Evolutionary conservation across 176 grass and related monocot species (phyloP).

Genomic region (Poa pratensis): DNA sequence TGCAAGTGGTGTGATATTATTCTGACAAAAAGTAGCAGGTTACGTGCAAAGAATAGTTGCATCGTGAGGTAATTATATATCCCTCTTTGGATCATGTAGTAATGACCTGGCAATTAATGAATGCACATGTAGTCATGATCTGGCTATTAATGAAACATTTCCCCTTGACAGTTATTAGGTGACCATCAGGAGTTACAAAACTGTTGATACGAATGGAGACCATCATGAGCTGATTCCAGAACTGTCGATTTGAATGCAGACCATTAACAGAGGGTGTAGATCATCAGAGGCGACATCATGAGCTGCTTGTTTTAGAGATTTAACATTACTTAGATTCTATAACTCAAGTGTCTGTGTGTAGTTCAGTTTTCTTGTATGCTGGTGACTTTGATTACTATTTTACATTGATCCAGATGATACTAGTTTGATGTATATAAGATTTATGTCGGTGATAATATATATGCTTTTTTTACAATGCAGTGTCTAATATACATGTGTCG

Average conservation of each 20-base stretch:
- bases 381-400: slow-evolving; percentile 28
- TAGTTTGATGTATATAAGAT: slow-evolving; percentile 33
- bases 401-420: slow-evolving; percentile 21
- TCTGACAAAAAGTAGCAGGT: neutral
- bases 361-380: neutral
- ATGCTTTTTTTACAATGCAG: neutral
- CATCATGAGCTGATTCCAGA: slow-evolving; percentile 8
- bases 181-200: neutral
- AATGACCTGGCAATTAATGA: neutral
- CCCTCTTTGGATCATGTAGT: neutral
- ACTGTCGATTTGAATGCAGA: neutral
- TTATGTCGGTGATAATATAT: neutral
- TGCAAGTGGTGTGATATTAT: neutral
- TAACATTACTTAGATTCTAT: neutral
- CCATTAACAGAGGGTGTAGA: neutral
- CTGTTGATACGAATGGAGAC: neutral
- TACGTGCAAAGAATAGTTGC: neutral
- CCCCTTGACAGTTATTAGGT: neutral
- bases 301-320: no score
- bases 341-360: neutral
- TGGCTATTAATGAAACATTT: no score
- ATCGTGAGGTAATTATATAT: neutral
- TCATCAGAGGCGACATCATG: neutral
- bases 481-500: neutral
- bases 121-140: no score